phyloP scores from a whole-genome alignment of 495 filamentous ascomycete species.

The Staphylotrichum longicolle region DNA sequence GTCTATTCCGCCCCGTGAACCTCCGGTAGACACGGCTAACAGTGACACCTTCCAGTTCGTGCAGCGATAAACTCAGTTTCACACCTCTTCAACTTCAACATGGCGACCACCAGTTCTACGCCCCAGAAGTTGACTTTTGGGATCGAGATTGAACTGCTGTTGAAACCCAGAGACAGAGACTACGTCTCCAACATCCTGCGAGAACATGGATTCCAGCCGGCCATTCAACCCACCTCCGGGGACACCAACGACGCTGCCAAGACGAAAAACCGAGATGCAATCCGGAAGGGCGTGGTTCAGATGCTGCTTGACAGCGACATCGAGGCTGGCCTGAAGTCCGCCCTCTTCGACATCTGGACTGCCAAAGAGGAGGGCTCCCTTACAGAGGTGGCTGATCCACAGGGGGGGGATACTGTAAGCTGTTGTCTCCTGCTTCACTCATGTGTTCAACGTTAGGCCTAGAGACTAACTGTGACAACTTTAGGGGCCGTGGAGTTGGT shows the following conservation, averaged over 20 bases:
- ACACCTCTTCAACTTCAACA: neutral
- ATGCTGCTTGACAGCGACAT: neutral
- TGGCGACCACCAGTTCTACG: neutral
- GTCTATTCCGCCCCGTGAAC: no score
- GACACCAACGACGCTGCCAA: neutral
- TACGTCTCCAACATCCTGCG: no score
- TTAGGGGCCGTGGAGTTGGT: conserved; percentile 1
- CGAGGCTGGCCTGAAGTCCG: neutral
- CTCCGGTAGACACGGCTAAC: no score
- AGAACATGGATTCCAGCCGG: neutral
- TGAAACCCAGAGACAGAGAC: neutral
- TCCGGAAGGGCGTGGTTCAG: neutral
- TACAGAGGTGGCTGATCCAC: neutral
- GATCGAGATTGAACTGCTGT: neutral
- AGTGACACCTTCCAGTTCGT: no score
- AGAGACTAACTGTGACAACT: neutral
- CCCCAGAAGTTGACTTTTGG: neutral
- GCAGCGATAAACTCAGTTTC: no score
- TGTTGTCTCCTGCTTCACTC: neutral
- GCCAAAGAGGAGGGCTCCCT: neutral
- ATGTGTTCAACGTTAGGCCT: neutral
- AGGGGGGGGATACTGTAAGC: conserved; percentile 3
- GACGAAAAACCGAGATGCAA: neutral
- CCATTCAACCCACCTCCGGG: neutral
- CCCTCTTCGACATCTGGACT: neutral